Percentiles rank a stretch among this genome's conserved stretches.
Evolutionary conservation across 257 asterid genomes (phyloP).

Genomic region (Gentiana macrophylla): DNA sequence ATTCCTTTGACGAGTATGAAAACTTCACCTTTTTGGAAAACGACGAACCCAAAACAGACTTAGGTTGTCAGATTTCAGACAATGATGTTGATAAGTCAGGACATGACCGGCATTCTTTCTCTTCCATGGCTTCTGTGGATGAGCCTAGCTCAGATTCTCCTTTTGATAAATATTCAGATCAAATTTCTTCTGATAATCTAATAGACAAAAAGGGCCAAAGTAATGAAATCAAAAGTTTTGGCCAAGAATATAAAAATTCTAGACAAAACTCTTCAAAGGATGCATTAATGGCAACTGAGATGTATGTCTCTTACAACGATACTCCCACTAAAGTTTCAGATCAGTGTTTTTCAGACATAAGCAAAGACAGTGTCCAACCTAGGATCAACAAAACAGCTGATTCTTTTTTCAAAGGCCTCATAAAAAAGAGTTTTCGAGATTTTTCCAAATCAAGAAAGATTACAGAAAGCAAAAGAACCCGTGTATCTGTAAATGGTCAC

Average conservation of each 20-base stretch:
- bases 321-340: constrained; percentile 39
- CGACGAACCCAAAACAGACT: constrained; percentile 20
- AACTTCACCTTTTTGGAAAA: constrained; percentile 12
- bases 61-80: constrained; percentile 31
- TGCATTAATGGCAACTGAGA: constrained; percentile 53
- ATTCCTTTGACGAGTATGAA: constrained; percentile 30
- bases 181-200: constrained; percentile 25
- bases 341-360: constrained; percentile 31
- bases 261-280: constrained; percentile 44
- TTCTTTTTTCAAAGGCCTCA: constrained; percentile 58
- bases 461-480: constrained; percentile 39
- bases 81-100: constrained; percentile 33
- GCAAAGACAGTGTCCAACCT: constrained; percentile 27
- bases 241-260: constrained; percentile 35
- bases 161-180: constrained; percentile 16
- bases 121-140: constrained; percentile 39
- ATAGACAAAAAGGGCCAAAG: constrained; percentile 30
- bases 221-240: constrained; percentile 37
- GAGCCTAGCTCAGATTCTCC: constrained; percentile 39
- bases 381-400: constrained; percentile 53
- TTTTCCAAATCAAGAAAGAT: constrained; percentile 43
- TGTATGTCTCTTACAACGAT: constrained; percentile 47
- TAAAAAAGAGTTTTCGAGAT: constrained; percentile 62
- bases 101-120: constrained; percentile 32
- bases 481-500: constrained; percentile 64